Percentiles rank a stretch among this genome's conserved stretches.
phyloP scores from a whole-genome alignment of 345 rosid genomes.

The Durio zibethinus region DNA sequence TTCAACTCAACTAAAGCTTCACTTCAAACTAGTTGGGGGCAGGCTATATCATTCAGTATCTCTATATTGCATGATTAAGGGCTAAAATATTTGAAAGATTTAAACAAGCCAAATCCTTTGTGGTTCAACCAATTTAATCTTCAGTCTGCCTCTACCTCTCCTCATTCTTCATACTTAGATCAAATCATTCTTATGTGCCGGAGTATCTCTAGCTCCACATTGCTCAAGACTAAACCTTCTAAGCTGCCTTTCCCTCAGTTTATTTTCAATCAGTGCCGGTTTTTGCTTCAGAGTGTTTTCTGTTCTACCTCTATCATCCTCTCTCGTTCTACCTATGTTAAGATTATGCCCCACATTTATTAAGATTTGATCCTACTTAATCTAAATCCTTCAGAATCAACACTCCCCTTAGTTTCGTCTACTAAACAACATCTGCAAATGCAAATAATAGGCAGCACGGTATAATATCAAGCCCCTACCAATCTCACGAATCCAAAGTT shows the following conservation, averaged over 20 bases:
- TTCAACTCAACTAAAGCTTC: too few species aligned
- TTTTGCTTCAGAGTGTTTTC: too few species aligned
- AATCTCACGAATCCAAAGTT: too few species aligned
- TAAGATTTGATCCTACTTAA: background rate
- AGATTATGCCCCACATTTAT: background rate
- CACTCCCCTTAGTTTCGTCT: background rate
- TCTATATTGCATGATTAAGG: background rate
- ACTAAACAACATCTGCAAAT: conserved; percentile 3
- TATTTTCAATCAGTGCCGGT: background rate
- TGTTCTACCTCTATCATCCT: background rate
- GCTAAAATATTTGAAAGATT: background rate
- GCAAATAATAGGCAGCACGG: background rate
- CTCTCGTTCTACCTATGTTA: background rate
- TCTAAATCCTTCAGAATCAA: background rate
- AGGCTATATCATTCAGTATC: background rate
- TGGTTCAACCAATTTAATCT: background rate
- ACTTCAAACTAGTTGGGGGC: background rate
- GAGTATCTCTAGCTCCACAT: background rate
- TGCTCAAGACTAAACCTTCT: background rate
- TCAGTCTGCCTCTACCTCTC: background rate
- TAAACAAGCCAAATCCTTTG: background rate
- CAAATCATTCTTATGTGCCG: background rate
- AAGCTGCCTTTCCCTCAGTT: background rate
- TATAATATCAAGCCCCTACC: too few species aligned
- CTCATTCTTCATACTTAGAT: background rate